Evolutionary conservation across 192 early-diverging fungal genomes (phyloP).

Genomic region (Lobulomyces angularis): DNA sequence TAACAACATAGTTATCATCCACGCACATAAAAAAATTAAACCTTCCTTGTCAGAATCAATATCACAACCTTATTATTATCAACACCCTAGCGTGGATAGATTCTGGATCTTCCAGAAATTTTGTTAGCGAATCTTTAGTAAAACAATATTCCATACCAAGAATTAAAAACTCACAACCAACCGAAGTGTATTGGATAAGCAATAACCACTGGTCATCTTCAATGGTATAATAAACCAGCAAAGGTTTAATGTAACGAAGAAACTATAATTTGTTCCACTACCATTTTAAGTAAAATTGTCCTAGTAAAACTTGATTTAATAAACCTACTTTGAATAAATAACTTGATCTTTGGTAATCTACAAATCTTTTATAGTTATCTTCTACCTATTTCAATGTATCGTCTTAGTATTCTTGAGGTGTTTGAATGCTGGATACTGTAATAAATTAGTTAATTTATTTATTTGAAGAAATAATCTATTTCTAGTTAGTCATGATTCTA

Average conservation of each 20-base stretch:
- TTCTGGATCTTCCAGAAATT: too few relatives aligned
- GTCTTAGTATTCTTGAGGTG: background rate
- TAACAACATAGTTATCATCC: too few relatives aligned
- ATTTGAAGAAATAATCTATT: too few relatives aligned
- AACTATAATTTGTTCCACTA: constrained; percentile 5
- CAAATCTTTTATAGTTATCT: constrained; percentile 8
- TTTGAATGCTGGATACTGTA: background rate
- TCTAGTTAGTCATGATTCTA: too few relatives aligned
- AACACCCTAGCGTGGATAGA: too few relatives aligned
- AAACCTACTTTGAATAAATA: constrained; percentile 4
- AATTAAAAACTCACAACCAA: constrained; percentile 29
- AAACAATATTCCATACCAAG: constrained; percentile 7
- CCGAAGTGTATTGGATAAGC: constrained; percentile 8
- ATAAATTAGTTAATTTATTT: too few relatives aligned
- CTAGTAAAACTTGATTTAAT: constrained; percentile 4
- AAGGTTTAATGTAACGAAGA: constrained; percentile 7
- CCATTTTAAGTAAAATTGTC: constrained; percentile 2
- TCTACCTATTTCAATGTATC: constrained; percentile 1
- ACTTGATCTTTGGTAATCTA: background rate
- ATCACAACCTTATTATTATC: too few relatives aligned
- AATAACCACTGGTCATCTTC: constrained; percentile 5
- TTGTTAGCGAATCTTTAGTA: too few relatives aligned
- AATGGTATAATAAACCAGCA: constrained; percentile 2
- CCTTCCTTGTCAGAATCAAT: too few relatives aligned
- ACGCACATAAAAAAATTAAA: too few relatives aligned